Conservation (phyloP, 805 yeast genomes). For the Candida maltosa region DNA sequence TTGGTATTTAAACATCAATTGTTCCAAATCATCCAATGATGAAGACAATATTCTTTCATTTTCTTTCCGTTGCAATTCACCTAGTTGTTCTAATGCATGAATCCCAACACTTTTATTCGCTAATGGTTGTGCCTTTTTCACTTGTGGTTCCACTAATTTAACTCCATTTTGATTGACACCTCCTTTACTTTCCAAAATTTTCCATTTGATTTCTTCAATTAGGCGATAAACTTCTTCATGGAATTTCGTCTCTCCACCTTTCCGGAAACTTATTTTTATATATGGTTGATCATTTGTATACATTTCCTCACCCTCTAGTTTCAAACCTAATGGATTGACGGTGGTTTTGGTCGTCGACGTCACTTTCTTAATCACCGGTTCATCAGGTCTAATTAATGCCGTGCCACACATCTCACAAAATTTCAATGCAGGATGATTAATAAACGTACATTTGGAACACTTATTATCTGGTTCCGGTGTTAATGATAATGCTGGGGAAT, state of each 20-base stretch:
- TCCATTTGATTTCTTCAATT: constrained; percentile 54
- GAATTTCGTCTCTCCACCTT: constrained; percentile 60
- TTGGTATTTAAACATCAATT: constrained; percentile 72
- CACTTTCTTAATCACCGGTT: neutral
- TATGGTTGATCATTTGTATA: constrained; percentile 33
- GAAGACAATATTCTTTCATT: constrained; percentile 60
- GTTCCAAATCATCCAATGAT: constrained; percentile 75
- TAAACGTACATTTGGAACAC: constrained; percentile 68
- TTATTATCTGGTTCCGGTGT: constrained; percentile 12
- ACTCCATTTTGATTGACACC: constrained; percentile 35
- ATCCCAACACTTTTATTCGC: constrained; percentile 50
- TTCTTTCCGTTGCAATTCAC: constrained; percentile 51
- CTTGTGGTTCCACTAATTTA: constrained; percentile 12
- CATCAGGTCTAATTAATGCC: constrained; percentile 13
- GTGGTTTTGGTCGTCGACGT: neutral
- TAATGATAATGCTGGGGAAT: neutral
- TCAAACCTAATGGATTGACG: constrained; percentile 14
- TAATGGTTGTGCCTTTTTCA: constrained; percentile 1
- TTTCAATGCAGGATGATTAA: constrained; percentile 74
- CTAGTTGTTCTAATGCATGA: constrained; percentile 60
- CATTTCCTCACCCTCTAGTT: constrained; percentile 28
- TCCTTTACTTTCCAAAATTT: constrained; percentile 29
- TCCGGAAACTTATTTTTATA: constrained; percentile 72
- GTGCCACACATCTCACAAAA: constrained; percentile 89
- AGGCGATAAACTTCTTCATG: constrained; percentile 38